Base-by-base conservation (phyloP, 495 filamentous ascomycete genomes). In the Penicillium malachiteum region DNA sequence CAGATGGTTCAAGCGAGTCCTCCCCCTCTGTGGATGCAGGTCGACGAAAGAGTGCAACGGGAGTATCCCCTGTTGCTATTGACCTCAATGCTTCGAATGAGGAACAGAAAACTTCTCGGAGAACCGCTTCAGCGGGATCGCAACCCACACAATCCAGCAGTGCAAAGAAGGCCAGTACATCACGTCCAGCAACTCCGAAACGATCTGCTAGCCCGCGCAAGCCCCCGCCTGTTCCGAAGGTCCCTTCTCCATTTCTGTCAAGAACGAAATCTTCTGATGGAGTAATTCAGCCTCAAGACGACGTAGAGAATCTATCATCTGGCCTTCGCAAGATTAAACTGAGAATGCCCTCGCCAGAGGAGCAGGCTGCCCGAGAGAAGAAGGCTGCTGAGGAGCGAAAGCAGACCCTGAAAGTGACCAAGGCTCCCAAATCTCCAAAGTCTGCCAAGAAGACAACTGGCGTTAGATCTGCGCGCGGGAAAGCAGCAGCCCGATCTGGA, bases 291-390 rank as follows among this genome's bases (percentile, higher is more conserved):
- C 33, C 54, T 8, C 41, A 50, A 3, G 43, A 51, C 54, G 78
- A 81, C 40, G 66, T 92, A 17, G 87, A 92, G 47, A 74, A 70
- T 17, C 71, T 94, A 32, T 79, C 87, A 0, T 75, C 78, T n/a
- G 83, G 83, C 11, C 78, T 93, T 68, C 86, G 86, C 61, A 88
- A 84, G 31, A 85, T 95, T 59, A 92, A 87, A 61, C 76, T 95
- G 45, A 89, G 85, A 41, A 75, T 93, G 39, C 77, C 89, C 0
- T 83, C 87, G 0, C 83, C 86, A 21, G 84, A 90, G 53, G 86
- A 90, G 63, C 80, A 86, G 51, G 87, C 88, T 34, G 81, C 81
- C 6, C 73, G 79, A 32, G 79, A 84, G 60, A 71, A 68, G 30
- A 72, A 76, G 46, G 64, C 69, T 7, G 70, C 55, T 14, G 74